Percentiles rank a stretch among this genome's conserved stretches.
Evolutionary conservation across 805 yeast genomes (phyloP).

Genomic region (Wickerhamiella azymoides): DNA sequence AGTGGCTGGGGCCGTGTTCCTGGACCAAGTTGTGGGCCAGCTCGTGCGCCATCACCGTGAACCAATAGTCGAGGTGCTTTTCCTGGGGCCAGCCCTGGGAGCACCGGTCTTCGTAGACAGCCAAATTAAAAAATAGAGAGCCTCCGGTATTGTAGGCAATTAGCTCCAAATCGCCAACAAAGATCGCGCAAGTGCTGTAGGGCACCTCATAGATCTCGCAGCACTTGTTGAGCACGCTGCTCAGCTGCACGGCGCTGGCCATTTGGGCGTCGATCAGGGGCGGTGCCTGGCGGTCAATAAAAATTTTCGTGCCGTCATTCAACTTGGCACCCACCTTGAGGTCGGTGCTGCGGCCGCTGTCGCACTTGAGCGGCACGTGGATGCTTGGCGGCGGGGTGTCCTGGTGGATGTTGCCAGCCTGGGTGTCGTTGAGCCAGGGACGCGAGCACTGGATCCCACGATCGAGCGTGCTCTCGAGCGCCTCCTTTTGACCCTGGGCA

Average conservation of each 20-base stretch:
- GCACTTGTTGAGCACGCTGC: conserved; percentile 9
- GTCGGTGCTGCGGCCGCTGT: background rate
- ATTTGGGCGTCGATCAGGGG: background rate
- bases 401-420: background rate
- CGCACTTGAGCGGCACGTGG: background rate
- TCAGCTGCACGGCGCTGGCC: conserved; percentile 9
- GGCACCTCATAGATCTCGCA: conserved; percentile 16
- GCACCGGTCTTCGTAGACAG: conserved; percentile 10
- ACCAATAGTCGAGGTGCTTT: conserved; percentile 25
- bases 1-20: conserved; percentile 27
- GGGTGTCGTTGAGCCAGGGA: background rate
- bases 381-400: background rate
- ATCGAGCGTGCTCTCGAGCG: background rate
- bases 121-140: conserved; percentile 27
- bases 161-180: conserved; percentile 13
- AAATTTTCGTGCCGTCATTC: conserved; percentile 1
- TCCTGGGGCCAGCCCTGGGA: conserved; percentile 4
- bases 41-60: conserved; percentile 28
- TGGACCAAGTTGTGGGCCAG: conserved; percentile 28
- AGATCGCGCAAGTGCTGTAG: conserved; percentile 22
- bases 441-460: background rate
- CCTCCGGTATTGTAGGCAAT: conserved; percentile 30
- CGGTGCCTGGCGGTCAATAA: background rate
- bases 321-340: conserved; percentile 3
- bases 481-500: background rate